phyloP scores from a whole-genome alignment of 1,284 basidiomycete genomes.

The Trichosporon sp. region DNA sequence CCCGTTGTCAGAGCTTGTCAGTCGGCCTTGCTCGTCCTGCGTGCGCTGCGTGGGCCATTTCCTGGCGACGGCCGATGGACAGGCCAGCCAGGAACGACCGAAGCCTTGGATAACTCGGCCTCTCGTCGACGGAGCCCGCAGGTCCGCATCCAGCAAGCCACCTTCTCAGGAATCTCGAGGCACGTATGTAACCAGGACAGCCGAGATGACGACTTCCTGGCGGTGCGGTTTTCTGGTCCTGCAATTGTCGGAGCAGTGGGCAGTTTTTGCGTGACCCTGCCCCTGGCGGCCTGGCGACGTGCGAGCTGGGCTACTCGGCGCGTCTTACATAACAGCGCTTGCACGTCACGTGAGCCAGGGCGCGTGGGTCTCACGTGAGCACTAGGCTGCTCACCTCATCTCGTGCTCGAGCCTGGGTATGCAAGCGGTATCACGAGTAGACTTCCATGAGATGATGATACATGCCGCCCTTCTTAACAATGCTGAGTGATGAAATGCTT shows the following conservation, averaged over 20 bases:
- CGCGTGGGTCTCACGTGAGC: not conserved
- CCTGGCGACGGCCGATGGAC: not conserved
- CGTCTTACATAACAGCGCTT: not conserved
- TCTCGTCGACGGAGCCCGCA: not conserved
- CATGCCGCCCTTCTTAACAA: not conserved
- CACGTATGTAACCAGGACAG: not conserved
- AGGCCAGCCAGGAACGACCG: not conserved
- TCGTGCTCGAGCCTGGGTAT: no score
- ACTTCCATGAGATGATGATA: not conserved
- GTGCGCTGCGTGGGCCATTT: not conserved
- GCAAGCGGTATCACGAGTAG: no score
- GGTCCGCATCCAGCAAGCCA: not conserved
- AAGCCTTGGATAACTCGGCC: not conserved
- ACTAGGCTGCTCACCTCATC: not conserved
- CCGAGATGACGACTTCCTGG: not conserved
- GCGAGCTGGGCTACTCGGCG: not conserved
- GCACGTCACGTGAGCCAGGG: no score
- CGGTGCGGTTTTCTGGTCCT: not conserved
- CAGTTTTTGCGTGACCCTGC: not conserved
- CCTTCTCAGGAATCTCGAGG: not conserved
- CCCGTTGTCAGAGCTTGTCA: not conserved
- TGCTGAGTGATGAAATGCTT: not conserved
- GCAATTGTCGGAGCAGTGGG: not conserved
- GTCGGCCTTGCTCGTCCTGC: not conserved
- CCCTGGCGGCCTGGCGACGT: not conserved